Evolutionary conservation across 305 asterid species (phyloP).

Genomic region (Fraxinus platypoda): DNA sequence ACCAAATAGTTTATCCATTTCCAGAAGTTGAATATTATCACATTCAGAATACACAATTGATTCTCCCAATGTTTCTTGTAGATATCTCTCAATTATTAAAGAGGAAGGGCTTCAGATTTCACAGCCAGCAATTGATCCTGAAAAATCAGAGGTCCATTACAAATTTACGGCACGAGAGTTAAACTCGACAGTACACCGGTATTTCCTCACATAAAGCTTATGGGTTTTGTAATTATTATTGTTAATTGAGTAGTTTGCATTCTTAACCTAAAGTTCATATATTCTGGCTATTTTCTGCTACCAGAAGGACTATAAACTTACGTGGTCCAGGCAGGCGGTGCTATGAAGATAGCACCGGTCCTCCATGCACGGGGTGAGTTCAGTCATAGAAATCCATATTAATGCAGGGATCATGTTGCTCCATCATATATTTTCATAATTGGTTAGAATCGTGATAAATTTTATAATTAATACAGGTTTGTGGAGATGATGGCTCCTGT

Average conservation of each 20-base stretch:
- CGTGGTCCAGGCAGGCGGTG: constrained; percentile 51
- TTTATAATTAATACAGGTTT: constrained; percentile 39
- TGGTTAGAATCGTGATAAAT: neutral
- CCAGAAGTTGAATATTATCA: neutral
- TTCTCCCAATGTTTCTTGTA: constrained; percentile 22
- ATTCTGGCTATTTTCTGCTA: constrained; percentile 12
- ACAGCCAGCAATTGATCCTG: constrained; percentile 75
- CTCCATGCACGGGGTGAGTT: constrained; percentile 79
- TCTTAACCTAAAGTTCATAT: constrained; percentile 3
- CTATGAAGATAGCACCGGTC: constrained; percentile 44
- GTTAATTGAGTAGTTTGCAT: neutral
- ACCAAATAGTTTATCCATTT: neutral
- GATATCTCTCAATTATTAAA: constrained; percentile 57
- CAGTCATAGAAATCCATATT: neutral
- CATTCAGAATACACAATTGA: neutral
- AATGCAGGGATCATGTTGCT: neutral
- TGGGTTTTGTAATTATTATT: neutral
- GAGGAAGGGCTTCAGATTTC: constrained; percentile 74
- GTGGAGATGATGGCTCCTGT: constrained; percentile 93
- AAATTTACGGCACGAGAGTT: constrained; percentile 49
- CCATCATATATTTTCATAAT: neutral
- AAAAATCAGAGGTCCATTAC: constrained; percentile 61
- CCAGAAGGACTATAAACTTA: constrained; percentile 48
- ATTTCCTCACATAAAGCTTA: constrained; percentile 1
- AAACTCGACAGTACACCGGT: constrained; percentile 64